Evolutionary conservation across 306 rosid genomes (phyloP).

Genomic region (Rubus idaeus): DNA sequence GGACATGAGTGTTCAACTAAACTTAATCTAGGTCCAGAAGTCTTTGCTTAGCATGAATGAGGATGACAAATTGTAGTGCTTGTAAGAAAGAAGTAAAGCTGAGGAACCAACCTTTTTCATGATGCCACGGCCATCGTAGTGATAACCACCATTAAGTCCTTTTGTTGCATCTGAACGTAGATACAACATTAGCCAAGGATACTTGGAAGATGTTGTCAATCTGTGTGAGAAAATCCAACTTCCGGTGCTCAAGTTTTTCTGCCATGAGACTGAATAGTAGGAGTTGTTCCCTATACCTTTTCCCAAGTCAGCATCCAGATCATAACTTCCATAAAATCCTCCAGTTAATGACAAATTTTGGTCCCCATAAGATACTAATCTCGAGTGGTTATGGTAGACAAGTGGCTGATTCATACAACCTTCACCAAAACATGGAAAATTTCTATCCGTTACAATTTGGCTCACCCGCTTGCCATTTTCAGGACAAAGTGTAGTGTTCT

Average conservation of each 20-base stretch:
- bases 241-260: constrained; percentile 43
- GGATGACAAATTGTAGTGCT: background rate
- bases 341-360: constrained; percentile 28
- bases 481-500: constrained; percentile 51
- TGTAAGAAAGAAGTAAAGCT: constrained; percentile 4
- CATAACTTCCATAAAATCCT: constrained; percentile 58
- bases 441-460: constrained; percentile 33
- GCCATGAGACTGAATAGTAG: constrained; percentile 51
- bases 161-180: constrained; percentile 51
- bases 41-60: background rate
- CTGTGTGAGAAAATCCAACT: constrained; percentile 52
- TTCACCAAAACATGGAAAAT: constrained; percentile 55
- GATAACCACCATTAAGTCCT: constrained; percentile 60
- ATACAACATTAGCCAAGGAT: constrained; percentile 62
- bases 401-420: constrained; percentile 73
- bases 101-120: constrained; percentile 41
- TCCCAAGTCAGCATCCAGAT: constrained; percentile 47
- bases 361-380: constrained; percentile 24
- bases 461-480: constrained; percentile 45
- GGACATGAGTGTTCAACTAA: constrained; percentile 6
- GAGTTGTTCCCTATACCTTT: constrained; percentile 37
- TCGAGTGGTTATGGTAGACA: constrained; percentile 46
- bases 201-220: constrained; percentile 47
- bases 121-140: constrained; percentile 50
- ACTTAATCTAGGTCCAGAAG: background rate